Conservation (phyloP, 106 monocot genomes). For the Xerophyta viscosa region DNA sequence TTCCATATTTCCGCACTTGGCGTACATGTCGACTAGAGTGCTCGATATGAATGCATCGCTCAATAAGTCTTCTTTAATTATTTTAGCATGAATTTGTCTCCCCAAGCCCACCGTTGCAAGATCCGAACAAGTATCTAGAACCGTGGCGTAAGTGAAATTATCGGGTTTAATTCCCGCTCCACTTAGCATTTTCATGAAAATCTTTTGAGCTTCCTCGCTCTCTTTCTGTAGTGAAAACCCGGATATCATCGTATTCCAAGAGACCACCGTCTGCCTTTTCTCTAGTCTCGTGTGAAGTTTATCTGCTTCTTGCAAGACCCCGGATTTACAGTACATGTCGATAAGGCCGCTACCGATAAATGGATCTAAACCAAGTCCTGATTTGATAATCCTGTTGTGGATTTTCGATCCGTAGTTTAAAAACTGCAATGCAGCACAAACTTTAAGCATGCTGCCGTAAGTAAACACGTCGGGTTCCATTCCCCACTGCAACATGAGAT, state of each 20-base stretch:
- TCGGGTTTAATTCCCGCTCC: slow-evolving; percentile 58
- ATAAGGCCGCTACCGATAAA: slow-evolving; percentile 69
- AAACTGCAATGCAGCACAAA: slow-evolving; percentile 58
- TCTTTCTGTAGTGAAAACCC: slow-evolving; percentile 64
- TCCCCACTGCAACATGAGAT: slow-evolving; percentile 48
- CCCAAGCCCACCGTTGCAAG: slow-evolving; percentile 50
- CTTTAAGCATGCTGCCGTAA: slow-evolving; percentile 89
- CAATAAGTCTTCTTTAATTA: slow-evolving; percentile 48
- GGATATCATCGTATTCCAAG: slow-evolving; percentile 84
- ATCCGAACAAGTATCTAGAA: slow-evolving; percentile 80
- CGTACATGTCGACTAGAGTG: slow-evolving; percentile 90
- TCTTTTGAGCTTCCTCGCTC: slow-evolving; percentile 66
- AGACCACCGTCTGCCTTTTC: slow-evolving; percentile 32
- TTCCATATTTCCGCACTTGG: slow-evolving; percentile 79
- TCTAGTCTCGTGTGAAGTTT: slow-evolving; percentile 53
- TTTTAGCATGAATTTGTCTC: slow-evolving; percentile 79
- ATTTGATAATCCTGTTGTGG: slow-evolving; percentile 69
- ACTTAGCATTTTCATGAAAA: slow-evolving; percentile 63
- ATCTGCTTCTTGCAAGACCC: slow-evolving; percentile 53
- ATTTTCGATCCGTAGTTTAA: slow-evolving; percentile 37
- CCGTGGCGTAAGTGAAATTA: slow-evolving; percentile 72
- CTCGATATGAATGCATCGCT: slow-evolving; percentile 75
- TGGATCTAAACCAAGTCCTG: slow-evolving; percentile 48
- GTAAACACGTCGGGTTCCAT: slow-evolving; percentile 88
- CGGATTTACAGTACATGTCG: slow-evolving; percentile 91